These are phyloP conservation scores for Ophiostoma sp. DNA, from an alignment of 2,329 filamentous ascomycete genomes.

Conservation along the genomic window DNA sequence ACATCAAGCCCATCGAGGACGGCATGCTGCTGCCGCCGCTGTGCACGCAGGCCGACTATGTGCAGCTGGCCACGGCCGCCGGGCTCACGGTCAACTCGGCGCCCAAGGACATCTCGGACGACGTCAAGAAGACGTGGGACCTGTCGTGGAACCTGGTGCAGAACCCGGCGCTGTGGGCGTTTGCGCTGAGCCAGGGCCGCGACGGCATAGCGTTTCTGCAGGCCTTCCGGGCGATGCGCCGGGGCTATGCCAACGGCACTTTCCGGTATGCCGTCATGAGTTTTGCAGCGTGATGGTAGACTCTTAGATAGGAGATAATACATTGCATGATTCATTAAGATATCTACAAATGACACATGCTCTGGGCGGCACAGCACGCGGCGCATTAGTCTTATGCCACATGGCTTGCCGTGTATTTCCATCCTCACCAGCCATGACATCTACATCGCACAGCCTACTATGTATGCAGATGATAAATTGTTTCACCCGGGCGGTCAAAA, in stretches of 20 bases:
- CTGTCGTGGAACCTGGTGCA: constrained; percentile 58
- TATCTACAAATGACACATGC: neutral
- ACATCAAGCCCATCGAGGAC: constrained; percentile 58
- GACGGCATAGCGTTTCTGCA: constrained; percentile 58
- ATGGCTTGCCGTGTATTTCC: neutral
- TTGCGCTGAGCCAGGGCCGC: constrained; percentile 54
- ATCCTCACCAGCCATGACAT: neutral
- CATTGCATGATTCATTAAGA: neutral
- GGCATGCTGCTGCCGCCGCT: constrained; percentile 56
- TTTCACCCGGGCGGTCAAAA: neutral
- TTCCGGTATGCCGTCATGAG: constrained; percentile 56
- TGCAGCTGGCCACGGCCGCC: constrained; percentile 44
- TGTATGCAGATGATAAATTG: neutral
- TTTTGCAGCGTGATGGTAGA: constrained; percentile 41
- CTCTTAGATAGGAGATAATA: neutral
- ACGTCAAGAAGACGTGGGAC: constrained; percentile 58
- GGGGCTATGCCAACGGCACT: constrained; percentile 53
- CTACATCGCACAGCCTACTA: neutral
- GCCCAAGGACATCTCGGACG: constrained; percentile 53
- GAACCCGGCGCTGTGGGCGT: constrained; percentile 56
- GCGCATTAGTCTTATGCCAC: neutral
- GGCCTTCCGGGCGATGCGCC: constrained; percentile 56
- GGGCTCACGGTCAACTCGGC: constrained; percentile 43
- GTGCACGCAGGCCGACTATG: constrained; percentile 50
- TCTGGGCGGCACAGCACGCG: neutral